A percentile compares a stretch with the other conserved stretches of the same genome.
Evolutionary conservation across 306 rosid genomes (phyloP).

Genomic region (Trifolium subterraneum): DNA sequence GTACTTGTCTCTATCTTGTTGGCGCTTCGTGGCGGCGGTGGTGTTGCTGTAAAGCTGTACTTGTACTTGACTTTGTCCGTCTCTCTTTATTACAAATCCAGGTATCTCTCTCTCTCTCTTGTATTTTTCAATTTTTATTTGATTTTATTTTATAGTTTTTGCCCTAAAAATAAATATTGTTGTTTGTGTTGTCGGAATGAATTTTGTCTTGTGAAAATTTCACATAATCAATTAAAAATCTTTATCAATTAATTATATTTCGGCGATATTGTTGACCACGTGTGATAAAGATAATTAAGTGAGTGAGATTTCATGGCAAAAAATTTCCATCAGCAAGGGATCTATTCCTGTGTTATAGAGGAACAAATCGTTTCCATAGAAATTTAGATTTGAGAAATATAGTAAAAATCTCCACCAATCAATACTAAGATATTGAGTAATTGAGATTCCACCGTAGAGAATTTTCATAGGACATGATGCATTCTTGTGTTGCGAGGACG

Average conservation of each 20-base stretch:
- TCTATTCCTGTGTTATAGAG: not conserved
- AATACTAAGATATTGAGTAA: not conserved
- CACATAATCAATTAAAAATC: not conserved
- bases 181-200: not conserved
- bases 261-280: too few species aligned
- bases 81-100: not conserved
- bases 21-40: slow-evolving; percentile 2
- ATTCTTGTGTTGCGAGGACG: not conserved
- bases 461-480: not conserved
- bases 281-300: not conserved
- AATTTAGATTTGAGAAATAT: not conserved
- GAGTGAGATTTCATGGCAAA: not conserved
- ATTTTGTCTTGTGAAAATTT: not conserved
- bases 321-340: not conserved
- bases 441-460: not conserved
- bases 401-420: not conserved
- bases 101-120: not conserved
- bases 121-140: not conserved
- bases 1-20: not conserved
- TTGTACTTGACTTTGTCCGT: not conserved
- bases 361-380: not conserved
- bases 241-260: not conserved
- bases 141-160: not conserved
- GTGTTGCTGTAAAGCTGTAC: not conserved
- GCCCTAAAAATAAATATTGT: not conserved